Percentiles rank a stretch among this genome's conserved stretches.
phyloP scores from a whole-genome alignment of 2,329 filamentous ascomycete genomes.

The Paraphoma sp. region DNA sequence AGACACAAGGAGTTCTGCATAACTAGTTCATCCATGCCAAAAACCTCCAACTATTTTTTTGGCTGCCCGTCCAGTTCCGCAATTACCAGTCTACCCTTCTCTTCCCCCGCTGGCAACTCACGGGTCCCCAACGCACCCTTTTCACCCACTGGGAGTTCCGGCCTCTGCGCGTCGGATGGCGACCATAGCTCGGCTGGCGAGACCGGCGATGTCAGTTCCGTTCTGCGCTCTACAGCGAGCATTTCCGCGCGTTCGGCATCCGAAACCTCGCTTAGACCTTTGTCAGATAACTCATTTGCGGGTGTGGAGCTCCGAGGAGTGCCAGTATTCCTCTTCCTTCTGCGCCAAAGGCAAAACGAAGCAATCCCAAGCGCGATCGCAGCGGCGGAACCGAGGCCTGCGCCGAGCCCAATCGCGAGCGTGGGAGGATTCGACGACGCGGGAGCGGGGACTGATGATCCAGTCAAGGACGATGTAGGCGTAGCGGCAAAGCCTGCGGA shows the following conservation, averaged over 20 bases:
- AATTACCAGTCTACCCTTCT: neutral
- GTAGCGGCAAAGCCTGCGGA: neutral
- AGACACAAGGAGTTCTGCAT: neutral
- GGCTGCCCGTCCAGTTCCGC: neutral
- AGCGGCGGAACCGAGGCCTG: neutral
- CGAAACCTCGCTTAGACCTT: neutral
- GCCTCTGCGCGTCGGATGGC: neutral
- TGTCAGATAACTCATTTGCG: neutral
- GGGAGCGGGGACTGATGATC: neutral
- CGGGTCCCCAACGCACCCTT: neutral
- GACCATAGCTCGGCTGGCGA: constrained; percentile 2
- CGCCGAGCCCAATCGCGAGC: constrained; percentile 1
- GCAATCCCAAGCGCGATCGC: neutral
- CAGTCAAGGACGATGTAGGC: neutral
- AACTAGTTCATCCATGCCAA: neutral
- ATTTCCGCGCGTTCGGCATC: neutral
- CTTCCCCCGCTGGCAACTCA: neutral
- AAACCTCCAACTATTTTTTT: neutral
- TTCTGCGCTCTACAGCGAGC: neutral
- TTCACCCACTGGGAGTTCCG: neutral
- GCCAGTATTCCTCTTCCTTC: neutral
- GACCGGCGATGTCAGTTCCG: neutral
- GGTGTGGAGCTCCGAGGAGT: neutral
- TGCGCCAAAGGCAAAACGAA: neutral
- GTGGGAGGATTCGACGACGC: neutral